Conservation (phyloP, 306 rosid species). For the Cucurbita ficifolia region DNA sequence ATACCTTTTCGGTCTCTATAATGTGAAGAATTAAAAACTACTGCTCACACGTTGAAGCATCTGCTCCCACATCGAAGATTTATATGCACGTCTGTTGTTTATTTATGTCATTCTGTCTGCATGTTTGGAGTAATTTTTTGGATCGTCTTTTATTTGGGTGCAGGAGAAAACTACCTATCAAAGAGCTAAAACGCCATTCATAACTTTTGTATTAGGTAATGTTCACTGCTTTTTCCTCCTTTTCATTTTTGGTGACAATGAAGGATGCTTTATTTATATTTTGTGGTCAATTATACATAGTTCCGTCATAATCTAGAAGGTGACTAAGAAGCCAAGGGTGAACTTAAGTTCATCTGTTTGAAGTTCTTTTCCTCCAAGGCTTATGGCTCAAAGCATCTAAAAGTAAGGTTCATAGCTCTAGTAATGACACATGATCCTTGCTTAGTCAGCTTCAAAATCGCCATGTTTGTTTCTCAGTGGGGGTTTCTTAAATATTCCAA, state of each 20-base stretch:
- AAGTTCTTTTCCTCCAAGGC: background rate
- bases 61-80: background rate
- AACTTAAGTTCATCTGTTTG: background rate
- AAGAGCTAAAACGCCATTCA: constrained; percentile 22
- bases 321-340: background rate
- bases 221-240: background rate
- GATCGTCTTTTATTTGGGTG: constrained; percentile 18
- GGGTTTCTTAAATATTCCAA: background rate
- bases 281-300: background rate
- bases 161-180: constrained; percentile 35
- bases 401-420: background rate
- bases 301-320: background rate
- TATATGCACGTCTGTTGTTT: background rate
- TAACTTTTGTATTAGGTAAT: constrained; percentile 87
- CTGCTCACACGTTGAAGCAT: background rate
- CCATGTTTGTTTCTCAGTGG: background rate
- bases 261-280: background rate
- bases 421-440: background rate
- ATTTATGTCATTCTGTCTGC: background rate
- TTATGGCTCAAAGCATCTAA: background rate
- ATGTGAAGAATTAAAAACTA: background rate
- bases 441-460: background rate
- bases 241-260: background rate
- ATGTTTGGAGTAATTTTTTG: constrained; percentile 3
- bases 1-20: background rate